Evolutionary conservation across 73 alveolate genomes (phyloP).

Genomic region (Paramecium pentaurelia): DNA sequence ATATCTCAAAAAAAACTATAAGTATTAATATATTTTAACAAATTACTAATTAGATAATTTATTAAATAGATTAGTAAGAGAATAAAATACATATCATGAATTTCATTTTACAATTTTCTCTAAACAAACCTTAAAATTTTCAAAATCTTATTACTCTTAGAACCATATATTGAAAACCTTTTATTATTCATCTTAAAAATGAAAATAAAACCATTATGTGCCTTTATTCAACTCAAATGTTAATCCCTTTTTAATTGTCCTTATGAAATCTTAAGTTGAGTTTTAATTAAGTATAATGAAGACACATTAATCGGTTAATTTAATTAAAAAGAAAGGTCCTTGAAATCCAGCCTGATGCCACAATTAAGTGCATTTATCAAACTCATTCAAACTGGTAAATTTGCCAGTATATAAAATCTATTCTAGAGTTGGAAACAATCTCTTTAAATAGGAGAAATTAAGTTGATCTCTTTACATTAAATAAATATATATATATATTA

Average conservation of each 20-base stretch:
- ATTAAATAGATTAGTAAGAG: background rate
- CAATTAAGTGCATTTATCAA: slow-evolving; percentile 16
- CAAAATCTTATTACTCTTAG: background rate
- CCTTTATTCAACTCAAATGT: background rate
- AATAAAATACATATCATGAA: background rate
- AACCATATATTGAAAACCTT: background rate
- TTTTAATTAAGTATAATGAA: background rate
- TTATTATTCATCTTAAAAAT: background rate
- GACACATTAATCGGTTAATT: background rate
- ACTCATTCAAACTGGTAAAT: background rate
- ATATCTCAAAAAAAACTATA: background rate
- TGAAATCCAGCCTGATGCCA: slow-evolving; percentile 41
- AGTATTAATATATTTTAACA: background rate
- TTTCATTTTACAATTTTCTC: background rate
- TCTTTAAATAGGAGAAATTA: slow-evolving; percentile 1
- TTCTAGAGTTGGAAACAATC: slow-evolving; percentile 6
- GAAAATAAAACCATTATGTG: background rate
- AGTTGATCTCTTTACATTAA: background rate
- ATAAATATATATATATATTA: background rate
- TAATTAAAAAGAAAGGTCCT: background rate
- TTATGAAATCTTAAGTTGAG: background rate
- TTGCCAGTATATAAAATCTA: background rate
- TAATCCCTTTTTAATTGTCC: background rate
- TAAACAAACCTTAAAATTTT: background rate
- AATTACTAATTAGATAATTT: background rate